Evolutionary conservation across 73 alveolate genomes (phyloP), one percentile per base, ranked within the genome.

Genomic region (Tetrahymena elliotti): DNA sequence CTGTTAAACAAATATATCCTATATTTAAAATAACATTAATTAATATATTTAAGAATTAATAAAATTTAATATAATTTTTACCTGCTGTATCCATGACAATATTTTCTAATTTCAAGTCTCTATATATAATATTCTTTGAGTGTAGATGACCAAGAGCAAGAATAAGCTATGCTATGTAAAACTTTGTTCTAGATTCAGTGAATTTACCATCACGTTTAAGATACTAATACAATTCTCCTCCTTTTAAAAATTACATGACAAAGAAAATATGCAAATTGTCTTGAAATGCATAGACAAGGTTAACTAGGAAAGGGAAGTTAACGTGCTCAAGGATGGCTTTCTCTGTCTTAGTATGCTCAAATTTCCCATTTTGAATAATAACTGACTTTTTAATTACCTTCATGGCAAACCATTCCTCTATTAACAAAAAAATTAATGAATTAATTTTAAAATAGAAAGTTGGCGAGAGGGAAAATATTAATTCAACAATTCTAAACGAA

Each of bases 101-200:
- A 94, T 98, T 98, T 94, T 99, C 99, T 38, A 99, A 99, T 95
- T 99, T 99, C 53, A 99, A 92, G 95, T 99, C 99, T 92, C 99
- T 93, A 97, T 99, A 99, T 24, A 97, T 97, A 83, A 98, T 98
- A 6, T 97, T 98, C 93, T 96, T 53, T 52, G 93, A 93, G 83
- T 98, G 99, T 33, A 98, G 95, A 95, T 98, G 98, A 8, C 99
- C 99, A 47, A 98, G 96, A 18, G 99, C 99, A 93, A 98, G 93
- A 1, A 97, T 94, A 20, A 99, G 96, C 93, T 98, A 98, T 20
- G 98, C 98, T 5, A 97, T 98, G 37, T 97, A 97, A 94, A 99
- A 99, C 93, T 97, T 95, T 22, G 98, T 99, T 95, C 97, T 94
- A 2, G 98, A 98, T 94, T 98, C 99, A 47, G 96, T 93, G 84